Conservation (phyloP, 1,284 basidiomycete species). For the Entoloma clypeatum region DNA sequence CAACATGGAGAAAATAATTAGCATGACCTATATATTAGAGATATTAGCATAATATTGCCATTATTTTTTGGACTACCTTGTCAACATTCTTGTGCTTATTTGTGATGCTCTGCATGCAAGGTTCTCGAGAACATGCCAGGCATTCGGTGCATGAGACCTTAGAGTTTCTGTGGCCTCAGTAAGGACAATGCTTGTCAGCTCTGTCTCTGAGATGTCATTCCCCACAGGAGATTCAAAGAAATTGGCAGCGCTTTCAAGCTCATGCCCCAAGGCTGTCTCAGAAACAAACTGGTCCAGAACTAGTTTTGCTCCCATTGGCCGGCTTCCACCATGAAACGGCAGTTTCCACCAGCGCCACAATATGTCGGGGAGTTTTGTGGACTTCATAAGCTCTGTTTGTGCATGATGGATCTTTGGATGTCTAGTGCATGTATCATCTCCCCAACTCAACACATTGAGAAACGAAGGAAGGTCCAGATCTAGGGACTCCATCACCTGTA, state of each 20-base stretch:
- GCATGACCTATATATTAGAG: conserved; percentile 17
- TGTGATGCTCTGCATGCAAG: conserved; percentile 20
- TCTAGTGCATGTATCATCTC: conserved; percentile 21
- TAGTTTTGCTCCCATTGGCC: conserved; percentile 17
- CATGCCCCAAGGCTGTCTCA: conserved; percentile 9
- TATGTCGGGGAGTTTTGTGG: conserved; percentile 25
- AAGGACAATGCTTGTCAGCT: conserved; percentile 18
- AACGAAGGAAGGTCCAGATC: conserved; percentile 25
- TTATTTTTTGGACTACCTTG: conserved; percentile 21
- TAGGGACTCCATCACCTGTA: conserved; percentile 16
- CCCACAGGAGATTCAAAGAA: conserved; percentile 13
- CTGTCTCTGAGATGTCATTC: conserved; percentile 17
- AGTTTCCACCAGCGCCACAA: conserved; percentile 27
- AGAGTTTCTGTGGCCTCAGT: conserved; percentile 10
- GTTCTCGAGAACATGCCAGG: conserved; percentile 20
- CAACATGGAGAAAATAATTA: conserved; percentile 25
- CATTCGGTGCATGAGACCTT: conserved; percentile 15
- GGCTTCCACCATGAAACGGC: conserved; percentile 15
- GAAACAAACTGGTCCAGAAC: conserved; percentile 21
- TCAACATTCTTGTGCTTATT: conserved; percentile 27
- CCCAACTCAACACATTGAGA: conserved; percentile 32
- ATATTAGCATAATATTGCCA: background rate
- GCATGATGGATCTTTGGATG: conserved; percentile 20
- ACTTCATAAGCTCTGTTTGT: conserved; percentile 24
- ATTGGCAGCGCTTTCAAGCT: conserved; percentile 16